Evolutionary conservation across 2,329 filamentous ascomycete species (phyloP).

Genomic region (Dactylellina haptotyla): DNA sequence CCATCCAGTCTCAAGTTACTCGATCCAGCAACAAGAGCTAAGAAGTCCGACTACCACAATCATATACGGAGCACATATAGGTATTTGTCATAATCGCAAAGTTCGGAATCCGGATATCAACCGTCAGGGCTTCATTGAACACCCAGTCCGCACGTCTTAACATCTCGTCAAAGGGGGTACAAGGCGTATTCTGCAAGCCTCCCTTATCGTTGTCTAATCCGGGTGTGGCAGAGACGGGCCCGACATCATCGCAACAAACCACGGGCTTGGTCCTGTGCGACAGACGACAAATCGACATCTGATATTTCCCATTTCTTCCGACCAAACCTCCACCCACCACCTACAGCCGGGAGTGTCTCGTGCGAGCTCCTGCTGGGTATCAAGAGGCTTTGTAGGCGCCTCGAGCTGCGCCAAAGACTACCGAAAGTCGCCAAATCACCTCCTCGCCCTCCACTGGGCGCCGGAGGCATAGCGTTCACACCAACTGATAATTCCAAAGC

Average conservation of each 20-base stretch:
- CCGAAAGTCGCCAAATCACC: constrained; percentile 30
- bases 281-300: constrained; percentile 25
- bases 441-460: constrained; percentile 38
- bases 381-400: constrained; percentile 29
- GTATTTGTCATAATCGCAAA: constrained; percentile 51
- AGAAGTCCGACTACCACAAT: constrained; percentile 6
- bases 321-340: constrained; percentile 1
- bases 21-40: constrained; percentile 29
- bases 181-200: constrained; percentile 2
- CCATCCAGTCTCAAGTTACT: constrained; percentile 22
- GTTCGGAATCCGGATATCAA: constrained; percentile 20
- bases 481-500: constrained; percentile 22
- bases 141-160: constrained; percentile 3
- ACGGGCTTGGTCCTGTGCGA: constrained; percentile 18
- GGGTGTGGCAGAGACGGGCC: constrained; percentile 24
- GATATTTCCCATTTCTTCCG: constrained; percentile 12
- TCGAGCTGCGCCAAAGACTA: constrained; percentile 45
- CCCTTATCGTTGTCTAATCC: constrained; percentile 22
- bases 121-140: not conserved
- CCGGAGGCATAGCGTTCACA: constrained; percentile 29
- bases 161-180: not conserved
- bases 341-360: constrained; percentile 26
- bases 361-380: constrained; percentile 16
- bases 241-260: constrained; percentile 38
- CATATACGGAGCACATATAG: constrained; percentile 1